phyloP scores from a whole-genome alignment of 345 rosid genomes.

The Linum tenue region DNA sequence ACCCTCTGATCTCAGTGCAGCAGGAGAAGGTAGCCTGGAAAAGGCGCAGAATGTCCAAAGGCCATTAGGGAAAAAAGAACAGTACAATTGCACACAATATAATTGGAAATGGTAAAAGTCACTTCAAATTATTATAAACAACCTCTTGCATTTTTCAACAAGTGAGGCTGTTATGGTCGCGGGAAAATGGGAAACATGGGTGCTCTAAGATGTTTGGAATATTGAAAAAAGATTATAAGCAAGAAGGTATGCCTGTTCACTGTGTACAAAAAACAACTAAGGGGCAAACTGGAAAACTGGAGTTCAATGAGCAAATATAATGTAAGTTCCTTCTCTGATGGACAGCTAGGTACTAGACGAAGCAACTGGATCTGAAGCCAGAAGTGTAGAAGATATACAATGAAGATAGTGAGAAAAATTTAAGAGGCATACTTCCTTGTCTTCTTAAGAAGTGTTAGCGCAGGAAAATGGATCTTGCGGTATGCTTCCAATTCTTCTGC shows the following conservation, averaged over 20 bases:
- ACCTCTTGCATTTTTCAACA: no score
- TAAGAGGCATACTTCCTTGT: conserved; percentile 36
- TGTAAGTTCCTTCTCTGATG: background rate
- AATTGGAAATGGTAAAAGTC: background rate
- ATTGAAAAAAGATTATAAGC: no score
- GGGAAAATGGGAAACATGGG: background rate
- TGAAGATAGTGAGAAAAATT: background rate
- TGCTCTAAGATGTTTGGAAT: background rate
- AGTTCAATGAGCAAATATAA: background rate
- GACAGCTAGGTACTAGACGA: conserved; percentile 10
- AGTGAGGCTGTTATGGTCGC: background rate
- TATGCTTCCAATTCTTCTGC: conserved; percentile 64
- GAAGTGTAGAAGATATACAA: background rate
- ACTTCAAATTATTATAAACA: background rate
- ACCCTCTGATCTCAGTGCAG: conserved; percentile 67
- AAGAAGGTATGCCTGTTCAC: background rate
- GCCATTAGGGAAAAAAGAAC: background rate
- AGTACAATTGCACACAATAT: background rate
- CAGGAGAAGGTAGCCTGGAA: conserved; percentile 64
- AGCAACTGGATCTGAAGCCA: background rate
- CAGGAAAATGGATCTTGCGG: conserved; percentile 82
- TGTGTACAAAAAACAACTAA: background rate
- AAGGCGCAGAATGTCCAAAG: background rate
- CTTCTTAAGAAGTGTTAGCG: conserved; percentile 51
- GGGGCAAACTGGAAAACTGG: background rate